Base-by-base conservation (phyloP, 352 stramenopile species). In the Halophytophthora batemanensis region DNA sequence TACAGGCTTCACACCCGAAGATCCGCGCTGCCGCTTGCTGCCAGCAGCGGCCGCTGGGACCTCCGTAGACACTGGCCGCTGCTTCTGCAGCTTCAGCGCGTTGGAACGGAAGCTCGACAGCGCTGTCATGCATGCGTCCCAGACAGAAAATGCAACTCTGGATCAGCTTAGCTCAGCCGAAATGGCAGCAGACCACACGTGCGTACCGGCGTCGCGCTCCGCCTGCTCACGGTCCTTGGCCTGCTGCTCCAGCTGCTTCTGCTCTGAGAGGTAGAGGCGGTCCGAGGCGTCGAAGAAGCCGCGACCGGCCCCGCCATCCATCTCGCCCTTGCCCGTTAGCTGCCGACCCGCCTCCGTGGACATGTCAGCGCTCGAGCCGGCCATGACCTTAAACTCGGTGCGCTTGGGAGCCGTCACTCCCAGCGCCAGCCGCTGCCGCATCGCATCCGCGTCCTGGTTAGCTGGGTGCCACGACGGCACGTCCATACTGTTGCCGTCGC, bases 231-330 rank as follows among this genome's bases (percentile, higher is more conserved):
- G 61, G 47, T 38, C 61, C 43, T 69, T 52, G 13, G 56, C 56
- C 47, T 74, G 59, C 14, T 69, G 56, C 44, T 82, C 60, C 34
- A 87, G 49, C 8, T 61, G 72, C 53, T 65, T 74, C 56, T 91
- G 81, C 50, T 91, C 81, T 50, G 77, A 31, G 18, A 91, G 59
- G 52, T 89, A 91, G 50, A 91, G 38, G 50, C 80, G 64, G 48
- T 93, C 82, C 34, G 79, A 90, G 46, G 79, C 56, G 56, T 90
- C 82, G 29, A 88, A 69, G 50, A 93, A 79, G 10, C 79, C 77
- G 14, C 75, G 77, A 6, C 66, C 69, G 15, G 63, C 74, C 23
- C 64, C 67, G 28, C 56, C 59, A 13, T 45, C 58, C 18, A 45
- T 63, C 21, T 68, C 66, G 17, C 86, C 53, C 23, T 83, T 72